Conservation (phyloP, 2,329 filamentous ascomycete genomes). For the Neonectria coccinea region DNA sequence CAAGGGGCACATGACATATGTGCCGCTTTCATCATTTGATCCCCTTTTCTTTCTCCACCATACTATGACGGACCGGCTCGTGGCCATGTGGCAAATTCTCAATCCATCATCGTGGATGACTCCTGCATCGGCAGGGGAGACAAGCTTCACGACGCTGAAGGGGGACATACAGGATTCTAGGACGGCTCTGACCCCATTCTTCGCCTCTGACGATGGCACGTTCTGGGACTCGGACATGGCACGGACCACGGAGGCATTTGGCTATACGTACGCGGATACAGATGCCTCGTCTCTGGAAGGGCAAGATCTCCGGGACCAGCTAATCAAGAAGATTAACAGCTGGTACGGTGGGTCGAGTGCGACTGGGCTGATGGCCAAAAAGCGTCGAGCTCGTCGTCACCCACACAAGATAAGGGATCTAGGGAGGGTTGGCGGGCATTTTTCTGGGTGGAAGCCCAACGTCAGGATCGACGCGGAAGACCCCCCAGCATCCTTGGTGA, state of each 20-base stretch:
- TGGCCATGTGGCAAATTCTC: conserved; percentile 82
- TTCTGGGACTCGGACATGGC: conserved; percentile 77
- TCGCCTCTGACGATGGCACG: conserved; percentile 63
- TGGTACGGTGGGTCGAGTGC: conserved; percentile 54
- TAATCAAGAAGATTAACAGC: conserved; percentile 64
- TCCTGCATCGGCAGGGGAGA: conserved; percentile 64
- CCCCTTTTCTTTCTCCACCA: conserved; percentile 85
- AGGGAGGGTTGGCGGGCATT: conserved; percentile 14
- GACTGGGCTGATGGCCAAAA: conserved; percentile 34
- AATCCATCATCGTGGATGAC: conserved; percentile 76
- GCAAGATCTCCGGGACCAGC: conserved; percentile 48
- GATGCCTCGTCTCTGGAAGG: conserved; percentile 40
- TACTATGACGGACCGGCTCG: conserved; percentile 78
- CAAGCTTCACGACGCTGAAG: conserved; percentile 70
- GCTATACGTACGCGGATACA: conserved; percentile 80
- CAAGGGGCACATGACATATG: conserved; percentile 76
- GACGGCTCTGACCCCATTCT: conserved; percentile 76
- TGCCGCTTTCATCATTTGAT: conserved; percentile 81
- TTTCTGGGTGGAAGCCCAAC: conserved; percentile 35
- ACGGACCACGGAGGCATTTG: conserved; percentile 70
- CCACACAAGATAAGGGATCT: conserved; percentile 3
- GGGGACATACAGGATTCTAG: conserved; percentile 66
- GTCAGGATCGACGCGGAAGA: conserved; percentile 43
- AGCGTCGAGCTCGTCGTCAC: conserved; percentile 2
- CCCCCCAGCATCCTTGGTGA: conserved; percentile 46